Evolutionary conservation across 2,329 filamentous ascomycete species (phyloP), one percentile per base, ranked within the genome.

Genomic region (Coniosporium tulheliwenetii): DNA sequence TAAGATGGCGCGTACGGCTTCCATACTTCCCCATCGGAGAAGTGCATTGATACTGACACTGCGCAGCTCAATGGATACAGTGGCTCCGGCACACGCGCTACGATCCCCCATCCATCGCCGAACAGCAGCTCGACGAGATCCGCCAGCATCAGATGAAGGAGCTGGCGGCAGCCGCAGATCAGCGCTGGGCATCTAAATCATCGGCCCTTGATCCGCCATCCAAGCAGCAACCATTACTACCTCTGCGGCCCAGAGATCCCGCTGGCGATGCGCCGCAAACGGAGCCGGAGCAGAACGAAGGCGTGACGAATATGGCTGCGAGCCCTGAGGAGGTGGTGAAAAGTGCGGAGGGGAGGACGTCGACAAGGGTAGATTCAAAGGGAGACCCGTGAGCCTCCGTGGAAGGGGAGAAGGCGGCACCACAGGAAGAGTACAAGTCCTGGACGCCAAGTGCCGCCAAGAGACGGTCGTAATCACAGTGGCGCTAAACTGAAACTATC

Each of bases 51-150:
- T 26, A 26, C 19, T 26, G 19, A 26, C 19, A 7, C 19, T 26
- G 19, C 19, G 19, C 19, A 26, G 19, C 75, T 40, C 71, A 75
- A 67, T 80, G 76, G 76, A 73, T 77, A 51, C 76, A 79, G 60
- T 80, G 76, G 76, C 70, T 80, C 19, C 73, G 76, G 50, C 67
- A 78, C 48, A 73, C 75, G 8, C 72, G 76, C 36, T 50, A 59
- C 39, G 61, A 70, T 12, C 61, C 76, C 2, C 76, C 76, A 1
- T 65, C 66, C 1, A 53, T 79, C 39, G 52, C 67, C 48, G 76
- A 80, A 56, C 76, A 79, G 50, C 65, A 67, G 45, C 60, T 66
- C 37, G 75, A 80, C 43, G 46, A 77, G 37, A 48, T 66, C 30
- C 65, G 76, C 26, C 74, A 75, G 52, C 58, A 61, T n/a, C 66